Conservation (phyloP, 2,329 filamentous ascomycete species). For the Colletotrichum spinosum region DNA sequence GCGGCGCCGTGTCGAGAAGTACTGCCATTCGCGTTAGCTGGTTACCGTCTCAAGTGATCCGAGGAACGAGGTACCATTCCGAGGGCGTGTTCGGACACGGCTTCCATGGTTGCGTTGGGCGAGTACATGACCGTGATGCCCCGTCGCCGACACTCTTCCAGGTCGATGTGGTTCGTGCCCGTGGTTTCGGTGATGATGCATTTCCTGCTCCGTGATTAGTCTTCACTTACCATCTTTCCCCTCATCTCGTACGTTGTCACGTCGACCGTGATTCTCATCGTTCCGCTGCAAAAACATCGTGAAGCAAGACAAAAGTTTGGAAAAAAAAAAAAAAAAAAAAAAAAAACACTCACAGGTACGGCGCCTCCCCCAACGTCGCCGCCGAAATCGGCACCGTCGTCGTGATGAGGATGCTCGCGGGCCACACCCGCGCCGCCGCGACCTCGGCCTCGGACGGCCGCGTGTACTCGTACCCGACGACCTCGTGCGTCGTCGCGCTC, state of each 20-base stretch:
- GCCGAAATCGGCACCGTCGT: conserved; percentile 40
- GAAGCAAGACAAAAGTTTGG: background rate
- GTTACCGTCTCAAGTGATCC: background rate
- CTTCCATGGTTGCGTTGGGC: conserved; percentile 38
- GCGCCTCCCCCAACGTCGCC: conserved; percentile 37
- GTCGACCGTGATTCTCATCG: no score
- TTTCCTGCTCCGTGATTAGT: conserved; percentile 31
- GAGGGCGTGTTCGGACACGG: conserved; percentile 42
- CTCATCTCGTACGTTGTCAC: no score
- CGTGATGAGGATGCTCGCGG: conserved; percentile 44
- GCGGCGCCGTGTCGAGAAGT: conserved; percentile 40
- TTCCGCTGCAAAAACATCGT: background rate
- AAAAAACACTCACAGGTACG: conserved; percentile 38
- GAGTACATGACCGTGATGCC: conserved; percentile 41
- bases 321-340: background rate
- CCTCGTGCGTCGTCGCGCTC: conserved; percentile 35
- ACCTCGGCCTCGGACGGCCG: conserved; percentile 19
- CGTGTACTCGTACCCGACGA: conserved; percentile 37
- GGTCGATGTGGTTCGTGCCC: conserved; percentile 41
- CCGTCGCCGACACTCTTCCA: conserved; percentile 38
- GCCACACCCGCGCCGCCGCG: conserved; percentile 36
- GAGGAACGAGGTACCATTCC: conserved; percentile 23
- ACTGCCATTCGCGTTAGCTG: conserved; percentile 12
- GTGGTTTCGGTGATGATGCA: conserved; percentile 41
- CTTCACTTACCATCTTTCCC: no score